Conservation (phyloP, 2,329 filamentous ascomycete species). For the Cladosporium oxysporum region DNA sequence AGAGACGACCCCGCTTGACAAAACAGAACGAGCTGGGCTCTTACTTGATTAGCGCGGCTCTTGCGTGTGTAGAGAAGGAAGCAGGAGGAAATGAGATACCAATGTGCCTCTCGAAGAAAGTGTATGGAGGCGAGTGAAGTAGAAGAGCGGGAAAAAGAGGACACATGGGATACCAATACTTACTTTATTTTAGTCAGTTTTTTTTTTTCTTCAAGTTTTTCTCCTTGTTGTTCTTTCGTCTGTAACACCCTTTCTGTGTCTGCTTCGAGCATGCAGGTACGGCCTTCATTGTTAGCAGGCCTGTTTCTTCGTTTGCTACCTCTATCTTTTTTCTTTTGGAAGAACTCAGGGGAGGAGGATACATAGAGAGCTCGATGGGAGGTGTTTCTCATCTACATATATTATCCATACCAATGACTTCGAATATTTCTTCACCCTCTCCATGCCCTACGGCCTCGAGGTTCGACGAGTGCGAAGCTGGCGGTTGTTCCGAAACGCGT, state of each 20-base stretch:
- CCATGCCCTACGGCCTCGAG: background rate
- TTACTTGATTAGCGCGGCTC: constrained; percentile 9
- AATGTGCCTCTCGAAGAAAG: background rate
- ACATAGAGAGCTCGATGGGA: background rate
- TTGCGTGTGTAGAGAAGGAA: background rate
- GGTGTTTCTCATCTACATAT: background rate
- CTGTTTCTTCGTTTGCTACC: background rate
- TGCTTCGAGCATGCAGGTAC: background rate
- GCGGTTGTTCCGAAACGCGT: background rate
- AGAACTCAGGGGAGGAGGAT: background rate
- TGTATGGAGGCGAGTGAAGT: background rate
- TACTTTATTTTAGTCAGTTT: constrained; percentile 5
- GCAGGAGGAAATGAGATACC: background rate
- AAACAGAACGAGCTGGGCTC: constrained; percentile 21
- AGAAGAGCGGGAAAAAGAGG: background rate
- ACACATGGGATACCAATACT: constrained; percentile 15
- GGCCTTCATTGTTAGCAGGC: background rate
- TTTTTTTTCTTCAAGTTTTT: background rate
- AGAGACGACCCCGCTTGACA: constrained; percentile 11
- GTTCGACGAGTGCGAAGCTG: background rate
- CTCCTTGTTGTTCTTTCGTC: background rate
- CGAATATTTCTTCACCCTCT: background rate
- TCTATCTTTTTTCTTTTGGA: background rate
- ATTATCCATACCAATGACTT: background rate
- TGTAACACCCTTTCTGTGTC: background rate